Evolutionary conservation across 2,329 filamentous ascomycete genomes (phyloP), one percentile per base, ranked within the genome.

Genomic region (Stachybotrys echinatus): DNA sequence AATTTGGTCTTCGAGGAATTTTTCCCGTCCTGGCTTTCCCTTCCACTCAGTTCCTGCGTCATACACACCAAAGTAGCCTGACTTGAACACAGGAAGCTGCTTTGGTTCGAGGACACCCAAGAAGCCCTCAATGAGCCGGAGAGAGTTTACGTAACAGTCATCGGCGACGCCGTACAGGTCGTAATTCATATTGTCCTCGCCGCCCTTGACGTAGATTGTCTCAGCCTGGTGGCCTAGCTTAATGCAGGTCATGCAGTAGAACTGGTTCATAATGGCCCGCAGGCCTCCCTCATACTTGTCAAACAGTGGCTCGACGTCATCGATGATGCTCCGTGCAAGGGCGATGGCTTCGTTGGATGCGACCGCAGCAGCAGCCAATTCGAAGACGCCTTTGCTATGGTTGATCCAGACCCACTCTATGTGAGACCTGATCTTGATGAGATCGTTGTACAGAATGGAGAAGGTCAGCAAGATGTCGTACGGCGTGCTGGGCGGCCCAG

Each of bases 301-400:
- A 6, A 68, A 49, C 14, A 63, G 22, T 1, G 62, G 61, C 1
- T 47, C 7, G 1, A 66, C 56, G 1, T 67, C 62, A 1, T 66
- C 60, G 31, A 64, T 67, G 47, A 70, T 50, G 23, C 58, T 55
- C 3, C 61, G 58, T 2, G 63, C 66, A 2, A 74, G 57, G 6
- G 62, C 58, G 14, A 69, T 58, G 12, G 64, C 67, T 2, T 67
- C 69, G 39, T 72, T 66, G 12, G 69, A 69, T 0, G 67, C 61
- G 19, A 72, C 50, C n/a, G 69, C 64, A 1, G 62, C 63, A 6
- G 64, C 59, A 5, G 57, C 55, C 2, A 71, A 51, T 23, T 71
- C 65, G 7, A 66, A 57, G 5, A 22, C 2, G 2, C 58, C 60
- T 10, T 43, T 45, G 8, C 47, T 51, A 45, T 65, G 64, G 31